Evolutionary conservation across 1,284 basidiomycete species (phyloP), one percentile per base, ranked within the genome.

Genomic region (Hemileia vastatrix): DNA sequence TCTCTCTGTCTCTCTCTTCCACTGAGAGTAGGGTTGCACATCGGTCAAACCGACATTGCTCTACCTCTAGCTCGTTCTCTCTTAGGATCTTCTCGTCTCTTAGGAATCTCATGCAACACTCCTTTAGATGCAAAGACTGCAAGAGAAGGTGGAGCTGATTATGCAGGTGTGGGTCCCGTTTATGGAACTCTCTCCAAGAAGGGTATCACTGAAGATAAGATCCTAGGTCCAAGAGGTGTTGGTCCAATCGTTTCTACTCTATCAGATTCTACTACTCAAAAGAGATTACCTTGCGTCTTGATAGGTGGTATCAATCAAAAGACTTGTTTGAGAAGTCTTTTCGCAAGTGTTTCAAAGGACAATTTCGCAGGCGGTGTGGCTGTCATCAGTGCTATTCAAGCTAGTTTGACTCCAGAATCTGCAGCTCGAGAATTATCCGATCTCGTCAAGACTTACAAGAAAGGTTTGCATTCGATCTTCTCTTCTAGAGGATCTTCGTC

Each of bases 41-140:
- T 96, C 54, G 93, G 93, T 2, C 93, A 96, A 77, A 83, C 83
- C 0, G 93, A 97, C 74, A 87, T 92, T 80, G 84, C 88, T 2
- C 79, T 89, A 1, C 68, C 79, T 1, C 72, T 84, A 31, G 90
- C 88, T 0, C 84, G 88, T 32, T 72, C 73, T 15, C 79, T 93
- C 4, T 80, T 96, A 0, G 89, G 89, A 0, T 72, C 80, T 0
- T 82, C 82, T 19, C 79, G 85, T 0, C 81, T 94, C 66, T 83
- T 97, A 47, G 93, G 93, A 1, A 80, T 92, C 15, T 88, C 86
- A n/a, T 87, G 88, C 69, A 85, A 86, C 68, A 86, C 82, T 8
- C 67, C 80, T 15, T 79, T 82, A 33, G 83, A 92, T 61, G 83
- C 85, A 21, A 76, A 76, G 44, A 75, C 32, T 3, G 80, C 79